phyloP scores from a whole-genome alignment of 257 asterid species.

The Cruciata laevipes region DNA sequence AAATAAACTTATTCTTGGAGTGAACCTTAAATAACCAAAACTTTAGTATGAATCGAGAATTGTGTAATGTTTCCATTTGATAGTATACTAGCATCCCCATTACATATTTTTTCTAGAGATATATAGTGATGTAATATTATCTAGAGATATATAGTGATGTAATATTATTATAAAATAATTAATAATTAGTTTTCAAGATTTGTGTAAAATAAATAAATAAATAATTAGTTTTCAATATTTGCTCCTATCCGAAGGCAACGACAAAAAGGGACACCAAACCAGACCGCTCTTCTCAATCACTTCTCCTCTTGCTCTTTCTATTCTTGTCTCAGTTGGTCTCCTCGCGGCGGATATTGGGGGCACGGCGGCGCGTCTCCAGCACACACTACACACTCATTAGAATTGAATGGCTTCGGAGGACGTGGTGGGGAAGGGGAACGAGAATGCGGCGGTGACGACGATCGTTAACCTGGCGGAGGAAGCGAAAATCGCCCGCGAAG shows the following conservation, averaged over 20 bases:
- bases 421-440: conserved; percentile 82
- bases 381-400: background rate
- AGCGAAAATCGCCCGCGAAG: conserved; percentile 89
- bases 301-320: background rate
- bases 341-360: conserved; percentile 5
- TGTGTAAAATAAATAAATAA: no score
- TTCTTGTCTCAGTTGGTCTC: conserved; percentile 13
- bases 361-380: background rate
- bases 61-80: no score
- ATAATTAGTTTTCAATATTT: background rate
- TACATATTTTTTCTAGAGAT: no score
- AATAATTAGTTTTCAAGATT: no score
- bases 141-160: no score
- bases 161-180: no score
- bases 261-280: background rate
- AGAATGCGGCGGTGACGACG: conserved; percentile 82
- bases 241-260: conserved; percentile 10
- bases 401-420: conserved; percentile 92
- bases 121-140: no score
- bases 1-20: no score
- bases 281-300: background rate
- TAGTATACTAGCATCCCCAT: no score
- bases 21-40: no score
- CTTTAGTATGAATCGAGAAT: no score
- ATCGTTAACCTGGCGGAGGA: conserved; percentile 89